phyloP scores from a whole-genome alignment of 371 early-diverging fungal genomes.

The Mucor lusitanicus region DNA sequence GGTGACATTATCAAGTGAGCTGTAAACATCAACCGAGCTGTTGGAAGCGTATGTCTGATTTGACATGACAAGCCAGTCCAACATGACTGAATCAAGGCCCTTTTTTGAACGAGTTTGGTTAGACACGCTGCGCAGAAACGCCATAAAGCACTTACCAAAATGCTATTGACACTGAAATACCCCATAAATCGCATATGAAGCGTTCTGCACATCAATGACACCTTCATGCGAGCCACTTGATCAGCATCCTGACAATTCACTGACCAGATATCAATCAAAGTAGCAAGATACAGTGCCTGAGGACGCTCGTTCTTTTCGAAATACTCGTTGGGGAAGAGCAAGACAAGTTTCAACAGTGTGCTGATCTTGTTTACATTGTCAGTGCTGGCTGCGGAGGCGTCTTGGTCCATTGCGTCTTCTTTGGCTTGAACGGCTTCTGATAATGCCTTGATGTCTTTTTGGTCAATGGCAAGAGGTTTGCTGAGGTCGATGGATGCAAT shows the following conservation, averaged over 20 bases:
- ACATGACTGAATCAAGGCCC: constrained; percentile 13
- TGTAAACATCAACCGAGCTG: background rate
- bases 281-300: constrained; percentile 36
- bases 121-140: background rate
- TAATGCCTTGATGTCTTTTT: background rate
- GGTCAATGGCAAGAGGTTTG: background rate
- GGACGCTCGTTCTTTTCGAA: constrained; percentile 52
- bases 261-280: constrained; percentile 45
- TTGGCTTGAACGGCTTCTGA: background rate
- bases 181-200: constrained; percentile 41
- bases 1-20: constrained; percentile 12
- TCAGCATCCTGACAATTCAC: constrained; percentile 24
- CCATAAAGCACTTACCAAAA: constrained; percentile 33
- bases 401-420: constrained; percentile 18
- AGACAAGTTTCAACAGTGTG: constrained; percentile 27
- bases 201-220: constrained; percentile 37
- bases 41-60: constrained; percentile 2
- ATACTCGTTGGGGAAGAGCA: constrained; percentile 57
- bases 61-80: constrained; percentile 37
- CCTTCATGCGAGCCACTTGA: constrained; percentile 23
- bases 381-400: background rate
- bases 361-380: constrained; percentile 15
- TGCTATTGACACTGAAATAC: constrained; percentile 38
- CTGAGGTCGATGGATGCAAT: constrained; percentile 4
- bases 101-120: constrained; percentile 6